phyloP scores from a whole-genome alignment of 164 flowering plant genomes.

The Vitis vinifera region DNA sequence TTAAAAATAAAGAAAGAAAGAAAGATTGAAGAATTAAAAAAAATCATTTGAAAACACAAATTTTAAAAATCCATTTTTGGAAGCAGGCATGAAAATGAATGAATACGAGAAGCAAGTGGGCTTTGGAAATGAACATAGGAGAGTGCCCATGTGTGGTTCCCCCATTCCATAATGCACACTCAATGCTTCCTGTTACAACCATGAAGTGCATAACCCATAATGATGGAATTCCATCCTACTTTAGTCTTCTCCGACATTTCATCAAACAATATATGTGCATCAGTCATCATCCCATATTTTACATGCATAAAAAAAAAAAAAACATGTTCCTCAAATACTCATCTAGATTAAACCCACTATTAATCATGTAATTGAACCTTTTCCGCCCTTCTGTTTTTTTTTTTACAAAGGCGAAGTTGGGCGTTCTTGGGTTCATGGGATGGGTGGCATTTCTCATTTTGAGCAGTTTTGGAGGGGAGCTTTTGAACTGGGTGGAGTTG shows the following conservation, averaged over 20 bases:
- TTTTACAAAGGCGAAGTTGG: no score
- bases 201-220: constrained; percentile 71
- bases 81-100: no score
- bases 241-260: constrained; percentile 64
- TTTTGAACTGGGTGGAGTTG: no score
- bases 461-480: no score
- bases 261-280: constrained; percentile 38
- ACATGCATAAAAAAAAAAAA: constrained; percentile 42
- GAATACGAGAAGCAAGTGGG: no score
- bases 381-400: constrained; percentile 31
- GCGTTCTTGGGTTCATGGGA: no score
- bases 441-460: no score
- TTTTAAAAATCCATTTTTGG: no score
- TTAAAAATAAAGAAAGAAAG: no score
- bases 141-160: not conserved
- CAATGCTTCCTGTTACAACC: constrained; percentile 62
- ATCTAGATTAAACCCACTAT: constrained; percentile 42
- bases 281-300: constrained; percentile 23
- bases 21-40: no score
- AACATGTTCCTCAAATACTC: constrained; percentile 54
- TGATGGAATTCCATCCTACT: constrained; percentile 65
- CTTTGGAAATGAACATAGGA: no score
- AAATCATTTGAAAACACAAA: no score
- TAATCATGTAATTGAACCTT: constrained; percentile 34
- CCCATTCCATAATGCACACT: constrained; percentile 54